Evolutionary conservation across 768 basidiomycete genomes (phyloP), one percentile per base, ranked within the genome.

Genomic region (Macrocybe gigantea): DNA sequence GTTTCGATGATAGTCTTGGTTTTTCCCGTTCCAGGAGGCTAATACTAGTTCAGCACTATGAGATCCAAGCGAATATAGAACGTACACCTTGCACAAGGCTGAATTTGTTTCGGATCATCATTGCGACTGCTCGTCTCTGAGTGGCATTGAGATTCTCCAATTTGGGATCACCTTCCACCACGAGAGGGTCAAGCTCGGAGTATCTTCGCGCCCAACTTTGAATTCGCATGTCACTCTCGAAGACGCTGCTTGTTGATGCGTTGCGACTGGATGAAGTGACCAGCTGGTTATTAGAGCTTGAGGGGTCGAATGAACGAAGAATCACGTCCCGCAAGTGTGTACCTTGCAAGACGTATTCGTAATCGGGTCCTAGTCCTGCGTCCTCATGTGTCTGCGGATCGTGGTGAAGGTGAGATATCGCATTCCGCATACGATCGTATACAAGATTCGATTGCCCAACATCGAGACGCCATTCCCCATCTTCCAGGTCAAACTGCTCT

Each of bases 21-120:
- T 65, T 97, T 97, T 33, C 93, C 93, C 0, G 91, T 93, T 14
- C 92, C 92, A 13, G 91, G 92, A 36, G 92, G 90, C 88, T 91
- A 32, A 43, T 6, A 38, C 15, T n/a, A 45, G 44, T 13, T 56
- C 15, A 45, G 45, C 47, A 49, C 8, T 32, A 41, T 47, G 29
- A 8, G 13, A 49, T 29, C 22, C 46, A 32, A 34, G 13, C 38
- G 45, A 47, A 35, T 36, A 38, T 6, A 10, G 34, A 3, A 70
- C 85, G 55, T 61, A 93, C 91, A 32, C 93, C 93, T 67, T 96
- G 93, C 13, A 96, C 79, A 29, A 96, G 70, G 59, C 87, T 86
- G 30, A 91, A 64, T 38, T 81, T 70, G 55, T 91, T 76, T 5
- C 85, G 82, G 40, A 96, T 73, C 89, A 95, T 93, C 66, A 82